Evolutionary conservation across 208 protist genomes (phyloP).

Genomic region (Leishmania amazonensis): DNA sequence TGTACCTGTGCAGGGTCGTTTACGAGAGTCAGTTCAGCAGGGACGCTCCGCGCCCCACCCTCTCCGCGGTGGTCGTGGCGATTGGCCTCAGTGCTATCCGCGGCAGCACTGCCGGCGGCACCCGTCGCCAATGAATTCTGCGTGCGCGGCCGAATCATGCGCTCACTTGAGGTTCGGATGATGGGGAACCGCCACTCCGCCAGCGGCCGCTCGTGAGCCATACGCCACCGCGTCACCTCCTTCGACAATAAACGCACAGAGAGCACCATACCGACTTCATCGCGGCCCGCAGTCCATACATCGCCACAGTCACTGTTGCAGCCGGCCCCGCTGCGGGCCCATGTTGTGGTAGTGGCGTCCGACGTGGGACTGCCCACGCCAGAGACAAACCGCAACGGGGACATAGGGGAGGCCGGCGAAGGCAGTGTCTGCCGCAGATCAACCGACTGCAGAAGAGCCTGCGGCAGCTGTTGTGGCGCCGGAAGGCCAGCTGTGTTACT

Average conservation of each 20-base stretch:
- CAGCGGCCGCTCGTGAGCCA: conserved; percentile 33
- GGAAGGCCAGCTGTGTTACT: background rate
- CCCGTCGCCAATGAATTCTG: background rate
- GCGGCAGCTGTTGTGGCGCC: background rate
- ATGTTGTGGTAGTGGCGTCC: conserved; percentile 5
- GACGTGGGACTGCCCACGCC: conserved; percentile 23
- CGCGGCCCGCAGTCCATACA: conserved; percentile 8
- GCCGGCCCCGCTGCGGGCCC: conserved; percentile 1
- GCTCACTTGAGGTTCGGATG: conserved; percentile 34
- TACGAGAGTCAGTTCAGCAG: conserved; percentile 39
- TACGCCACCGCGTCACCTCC: conserved; percentile 33
- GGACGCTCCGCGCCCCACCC: background rate
- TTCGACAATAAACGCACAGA: conserved; percentile 32
- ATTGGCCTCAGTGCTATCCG: background rate
- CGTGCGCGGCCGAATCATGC: conserved; percentile 14
- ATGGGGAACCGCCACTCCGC: conserved; percentile 47
- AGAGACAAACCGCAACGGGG: conserved; percentile 9
- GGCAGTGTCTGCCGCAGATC: background rate
- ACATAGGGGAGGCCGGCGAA: conserved; percentile 13
- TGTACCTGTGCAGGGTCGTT: conserved; percentile 72
- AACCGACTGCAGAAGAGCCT: background rate
- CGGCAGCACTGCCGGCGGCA: conserved; percentile 5
- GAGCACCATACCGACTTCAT: conserved; percentile 45
- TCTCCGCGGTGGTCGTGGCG: conserved; percentile 1
- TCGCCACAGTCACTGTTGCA: background rate